A percentile compares a stretch with the other conserved stretches of the same genome.
phyloP scores from a whole-genome alignment of 768 basidiomycete genomes.

The Mycena leptocephala region DNA sequence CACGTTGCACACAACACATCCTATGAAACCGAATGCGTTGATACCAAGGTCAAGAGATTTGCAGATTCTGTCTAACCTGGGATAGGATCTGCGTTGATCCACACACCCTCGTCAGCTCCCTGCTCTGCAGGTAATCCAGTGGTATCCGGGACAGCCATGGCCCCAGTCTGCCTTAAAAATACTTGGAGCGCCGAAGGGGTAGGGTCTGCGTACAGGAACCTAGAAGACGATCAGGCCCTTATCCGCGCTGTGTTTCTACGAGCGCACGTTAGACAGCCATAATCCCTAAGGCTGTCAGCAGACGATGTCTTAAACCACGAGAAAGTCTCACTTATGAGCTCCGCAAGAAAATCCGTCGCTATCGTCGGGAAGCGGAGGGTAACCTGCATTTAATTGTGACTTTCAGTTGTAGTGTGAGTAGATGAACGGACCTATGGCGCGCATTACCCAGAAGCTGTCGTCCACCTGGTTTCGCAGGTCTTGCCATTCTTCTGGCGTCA shows the following conservation, averaged over 20 bases:
- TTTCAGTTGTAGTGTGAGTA: neutral
- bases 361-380: constrained; percentile 87
- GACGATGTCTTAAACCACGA: neutral
- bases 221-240: constrained; percentile 46
- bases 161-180: constrained; percentile 67
- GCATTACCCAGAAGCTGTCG: constrained; percentile 93
- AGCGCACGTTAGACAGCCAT: constrained; percentile 89
- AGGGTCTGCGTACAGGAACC: constrained; percentile 90
- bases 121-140: constrained; percentile 66
- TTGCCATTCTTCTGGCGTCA: constrained; percentile 80
- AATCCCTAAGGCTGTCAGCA: constrained; percentile 72
- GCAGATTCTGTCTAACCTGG: constrained; percentile 56
- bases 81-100: constrained; percentile 91
- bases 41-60: neutral
- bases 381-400: constrained; percentile 63
- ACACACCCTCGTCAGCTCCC: constrained; percentile 72
- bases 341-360: constrained; percentile 92
- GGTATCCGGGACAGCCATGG: constrained; percentile 41
- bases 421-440: constrained; percentile 75
- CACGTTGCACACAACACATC: constrained; percentile 90
- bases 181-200: constrained; percentile 89
- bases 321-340: constrained; percentile 80
- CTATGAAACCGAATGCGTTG: neutral
- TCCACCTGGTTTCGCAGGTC: constrained; percentile 80
- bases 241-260: neutral